phyloP scores from a whole-genome alignment of 441 rosid genomes.

The Erysimum cheiri region DNA sequence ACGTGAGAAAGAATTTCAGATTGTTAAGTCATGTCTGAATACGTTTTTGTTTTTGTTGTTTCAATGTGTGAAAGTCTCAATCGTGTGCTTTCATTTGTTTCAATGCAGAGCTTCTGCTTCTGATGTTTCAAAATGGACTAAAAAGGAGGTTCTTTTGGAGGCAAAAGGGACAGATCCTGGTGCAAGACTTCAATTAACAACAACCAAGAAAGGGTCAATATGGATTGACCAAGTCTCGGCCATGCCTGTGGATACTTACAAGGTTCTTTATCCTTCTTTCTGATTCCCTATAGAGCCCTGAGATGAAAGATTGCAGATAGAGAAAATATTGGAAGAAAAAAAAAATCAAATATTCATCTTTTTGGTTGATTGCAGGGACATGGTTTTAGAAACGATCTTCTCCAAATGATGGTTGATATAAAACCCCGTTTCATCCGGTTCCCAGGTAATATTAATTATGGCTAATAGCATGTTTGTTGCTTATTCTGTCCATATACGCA shows the following conservation, averaged over 20 bases:
- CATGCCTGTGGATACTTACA: slow-evolving; percentile 79
- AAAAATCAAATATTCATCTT: background rate
- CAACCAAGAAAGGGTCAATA: slow-evolving; percentile 61
- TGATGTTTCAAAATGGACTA: slow-evolving; percentile 79
- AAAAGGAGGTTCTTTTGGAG: slow-evolving; percentile 66
- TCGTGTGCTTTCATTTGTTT: slow-evolving; percentile 12
- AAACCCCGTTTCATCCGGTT: slow-evolving; percentile 87
- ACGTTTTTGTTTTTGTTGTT: background rate
- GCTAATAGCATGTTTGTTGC: background rate
- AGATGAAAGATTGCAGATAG: background rate
- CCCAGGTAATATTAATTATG: slow-evolving; percentile 57
- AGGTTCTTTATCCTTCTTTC: slow-evolving; percentile 49
- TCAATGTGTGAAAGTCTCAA: background rate
- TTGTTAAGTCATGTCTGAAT: slow-evolving; percentile 16
- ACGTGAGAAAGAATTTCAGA: slow-evolving; percentile 48
- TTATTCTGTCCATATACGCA: slow-evolving; percentile 2
- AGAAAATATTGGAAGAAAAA: background rate
- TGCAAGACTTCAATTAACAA: slow-evolving; percentile 75
- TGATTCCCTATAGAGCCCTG: background rate
- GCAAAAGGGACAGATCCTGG: slow-evolving; percentile 65
- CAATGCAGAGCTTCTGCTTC: slow-evolving; percentile 69
- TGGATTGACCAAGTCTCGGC: slow-evolving; percentile 97
- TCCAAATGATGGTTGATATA: slow-evolving; percentile 64
- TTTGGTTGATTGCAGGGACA: slow-evolving; percentile 63
- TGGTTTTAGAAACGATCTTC: slow-evolving; percentile 83